Evolutionary conservation across 2,329 filamentous ascomycete species (phyloP), one percentile per base, ranked within the genome.

Genomic region (Ophiostoma quercus): DNA sequence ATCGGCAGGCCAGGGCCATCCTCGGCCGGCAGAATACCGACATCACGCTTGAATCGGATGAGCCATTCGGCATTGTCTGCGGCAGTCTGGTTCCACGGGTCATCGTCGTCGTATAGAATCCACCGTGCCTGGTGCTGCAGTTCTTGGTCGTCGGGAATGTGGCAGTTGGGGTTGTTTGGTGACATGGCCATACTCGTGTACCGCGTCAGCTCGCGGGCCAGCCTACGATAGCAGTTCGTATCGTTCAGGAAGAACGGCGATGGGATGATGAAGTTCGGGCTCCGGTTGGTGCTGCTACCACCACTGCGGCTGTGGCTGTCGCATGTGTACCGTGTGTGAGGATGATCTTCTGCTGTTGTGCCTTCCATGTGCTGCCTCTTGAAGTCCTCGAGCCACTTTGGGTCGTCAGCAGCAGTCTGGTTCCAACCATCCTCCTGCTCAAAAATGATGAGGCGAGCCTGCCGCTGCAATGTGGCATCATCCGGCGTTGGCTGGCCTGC

Each of bases 41-140:
- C 81, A 66, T 86, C 82, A 12, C 85, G 82, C 76, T 89, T 89
- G 79, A 89, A 88, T 63, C 86, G 82, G 70, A 83, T 80, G 14
- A 89, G 80, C 87, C 87, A 89, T 76, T 89, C 86, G 0, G 80
- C 82, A 73, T 89, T 88, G 74, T 89, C 87, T 39, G 86, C 86
- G 0, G 85, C 84, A 0, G 87, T 89, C 73, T 87, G 84, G 75
- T 89, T 88, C 84, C 86, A 88, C 2, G 85, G 85, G 74, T 88
- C 87, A 70, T 88, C 87, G 70, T 87, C 85, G 69, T 88, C 85
- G 71, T 87, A 89, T 0, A 88, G 77, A 47, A 88, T 82, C 84
- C 85, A 88, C 22, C 87, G 82, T 2, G 87, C 85, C 75, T 89
- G 87, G 72, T 87, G 84, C 74, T 87, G 84, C n/a, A 89, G 77